A percentile compares a stretch with the other conserved stretches of the same genome.
Conservation (phyloP, 2,329 filamentous ascomycete genomes). For the Pseudogymnoascus pannorum region DNA sequence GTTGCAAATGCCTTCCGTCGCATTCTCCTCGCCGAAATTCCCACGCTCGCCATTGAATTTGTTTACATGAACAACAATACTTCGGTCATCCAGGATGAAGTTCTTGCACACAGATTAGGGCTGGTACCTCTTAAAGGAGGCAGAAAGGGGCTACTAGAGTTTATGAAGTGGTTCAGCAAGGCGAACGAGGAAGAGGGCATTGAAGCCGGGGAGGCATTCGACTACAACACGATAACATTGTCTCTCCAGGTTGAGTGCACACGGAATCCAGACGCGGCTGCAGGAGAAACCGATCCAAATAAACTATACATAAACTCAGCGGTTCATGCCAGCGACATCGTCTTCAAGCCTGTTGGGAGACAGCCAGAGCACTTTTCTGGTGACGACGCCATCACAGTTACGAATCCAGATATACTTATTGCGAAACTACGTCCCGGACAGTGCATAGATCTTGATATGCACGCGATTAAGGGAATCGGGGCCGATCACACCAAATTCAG, state of each 20-base stretch:
- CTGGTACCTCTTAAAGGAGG: slow-evolving; percentile 82
- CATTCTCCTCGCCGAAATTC: slow-evolving; percentile 90
- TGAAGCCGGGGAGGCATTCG: slow-evolving; percentile 48
- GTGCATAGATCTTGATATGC: slow-evolving; percentile 76
- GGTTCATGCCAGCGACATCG: slow-evolving; percentile 71
- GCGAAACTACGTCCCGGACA: slow-evolving; percentile 91
- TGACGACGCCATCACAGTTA: slow-evolving; percentile 61
- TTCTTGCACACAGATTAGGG: slow-evolving; percentile 82
- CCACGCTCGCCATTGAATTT: slow-evolving; percentile 86
- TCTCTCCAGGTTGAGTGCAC: slow-evolving; percentile 73
- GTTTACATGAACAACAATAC: slow-evolving; percentile 96
- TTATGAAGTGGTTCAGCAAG: slow-evolving; percentile 76
- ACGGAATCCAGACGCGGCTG: slow-evolving; percentile 64
- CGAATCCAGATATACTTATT: slow-evolving; percentile 88
- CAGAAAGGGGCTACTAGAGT: slow-evolving; percentile 65
- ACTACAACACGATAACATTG: slow-evolving; percentile 83
- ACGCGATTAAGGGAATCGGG: slow-evolving; percentile 91
- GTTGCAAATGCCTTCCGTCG: slow-evolving; percentile 96
- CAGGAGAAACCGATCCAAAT: slow-evolving; percentile 69
- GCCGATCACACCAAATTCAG: slow-evolving; percentile 96
- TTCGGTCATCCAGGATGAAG: slow-evolving; percentile 95
- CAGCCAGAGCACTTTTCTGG: slow-evolving; percentile 64
- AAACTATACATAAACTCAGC: slow-evolving; percentile 83
- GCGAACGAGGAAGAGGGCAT: slow-evolving; percentile 54
- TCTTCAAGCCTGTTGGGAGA: slow-evolving; percentile 67